Conservation (phyloP, 108 stramenopile species). For the Pinguiococcus pyrenoidosus region DNA sequence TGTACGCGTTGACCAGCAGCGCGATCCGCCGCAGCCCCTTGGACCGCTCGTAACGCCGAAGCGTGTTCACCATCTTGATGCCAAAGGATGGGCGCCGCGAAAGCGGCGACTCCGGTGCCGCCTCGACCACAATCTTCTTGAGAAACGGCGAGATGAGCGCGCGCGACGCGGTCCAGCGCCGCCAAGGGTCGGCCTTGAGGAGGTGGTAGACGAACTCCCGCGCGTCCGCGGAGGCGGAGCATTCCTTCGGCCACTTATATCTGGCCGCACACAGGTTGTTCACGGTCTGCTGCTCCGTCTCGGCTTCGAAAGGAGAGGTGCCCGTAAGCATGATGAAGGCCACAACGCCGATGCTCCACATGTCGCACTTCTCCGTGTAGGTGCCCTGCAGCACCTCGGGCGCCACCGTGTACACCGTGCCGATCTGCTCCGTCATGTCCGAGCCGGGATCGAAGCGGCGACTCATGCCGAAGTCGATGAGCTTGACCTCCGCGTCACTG, state of each 20-base stretch:
- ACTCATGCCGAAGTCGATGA: slow-evolving; percentile 96
- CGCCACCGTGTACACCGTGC: slow-evolving; percentile 86
- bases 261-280: neutral
- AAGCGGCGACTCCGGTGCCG: too few relatives aligned
- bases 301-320: slow-evolving; percentile 17
- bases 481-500: slow-evolving; percentile 71
- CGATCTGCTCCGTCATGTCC: slow-evolving; percentile 51
- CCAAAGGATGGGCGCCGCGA: too few relatives aligned
- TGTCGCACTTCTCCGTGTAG: slow-evolving; percentile 85
- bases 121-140: too few relatives aligned
- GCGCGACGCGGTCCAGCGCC: slow-evolving; percentile 10
- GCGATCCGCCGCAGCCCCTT: too few relatives aligned
- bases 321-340: slow-evolving; percentile 19
- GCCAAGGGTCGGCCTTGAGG: slow-evolving; percentile 15
- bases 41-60: too few relatives aligned
- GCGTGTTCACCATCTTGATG: too few relatives aligned
- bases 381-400: slow-evolving; percentile 92
- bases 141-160: too few relatives aligned
- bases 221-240: slow-evolving; percentile 1
- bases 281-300: slow-evolving; percentile 19
- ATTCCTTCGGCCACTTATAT: slow-evolving; percentile 12
- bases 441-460: slow-evolving; percentile 77
- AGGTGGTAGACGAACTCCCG: slow-evolving; percentile 10
- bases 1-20: too few relatives aligned
- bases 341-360: slow-evolving; percentile 67